Evolutionary conservation across 352 stramenopile species (phyloP).

Genomic region (Phytophthora hibernalis): DNA sequence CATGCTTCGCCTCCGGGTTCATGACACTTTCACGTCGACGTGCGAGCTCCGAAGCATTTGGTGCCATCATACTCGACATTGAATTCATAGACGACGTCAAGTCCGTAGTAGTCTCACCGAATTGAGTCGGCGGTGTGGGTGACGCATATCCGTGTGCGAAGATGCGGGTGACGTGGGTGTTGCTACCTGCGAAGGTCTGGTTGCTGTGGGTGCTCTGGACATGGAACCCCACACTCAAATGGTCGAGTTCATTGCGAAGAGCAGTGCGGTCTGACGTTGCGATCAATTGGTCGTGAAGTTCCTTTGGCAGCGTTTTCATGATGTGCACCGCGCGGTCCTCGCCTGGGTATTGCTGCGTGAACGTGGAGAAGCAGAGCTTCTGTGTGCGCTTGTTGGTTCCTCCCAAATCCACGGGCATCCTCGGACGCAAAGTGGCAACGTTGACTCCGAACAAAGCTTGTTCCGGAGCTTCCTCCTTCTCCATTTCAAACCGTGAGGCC

Average conservation of each 20-base stretch:
- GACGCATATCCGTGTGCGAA: constrained; percentile 67
- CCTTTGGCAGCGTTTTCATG: constrained; percentile 69
- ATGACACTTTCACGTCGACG: constrained; percentile 47
- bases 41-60: constrained; percentile 37
- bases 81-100: constrained; percentile 18
- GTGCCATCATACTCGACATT: constrained; percentile 16
- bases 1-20: constrained; percentile 58
- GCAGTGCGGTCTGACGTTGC: constrained; percentile 45
- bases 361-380: constrained; percentile 54
- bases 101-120: constrained; percentile 25
- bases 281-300: constrained; percentile 57
- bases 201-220: constrained; percentile 44
- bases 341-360: constrained; percentile 51
- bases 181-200: constrained; percentile 34
- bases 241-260: constrained; percentile 57
- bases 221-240: constrained; percentile 61
- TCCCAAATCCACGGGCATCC: constrained; percentile 34
- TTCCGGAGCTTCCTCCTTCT: constrained; percentile 27
- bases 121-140: constrained; percentile 41
- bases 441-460: constrained; percentile 42
- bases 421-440: constrained; percentile 35
- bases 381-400: constrained; percentile 49
- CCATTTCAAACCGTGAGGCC: constrained; percentile 21
- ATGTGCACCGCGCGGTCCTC: constrained; percentile 63
- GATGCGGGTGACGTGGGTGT: constrained; percentile 55